These are phyloP conservation scores for Aspergillus sp. DNA, from an alignment of 2,329 filamentous ascomycete species.

Conservation along the genomic window DNA sequence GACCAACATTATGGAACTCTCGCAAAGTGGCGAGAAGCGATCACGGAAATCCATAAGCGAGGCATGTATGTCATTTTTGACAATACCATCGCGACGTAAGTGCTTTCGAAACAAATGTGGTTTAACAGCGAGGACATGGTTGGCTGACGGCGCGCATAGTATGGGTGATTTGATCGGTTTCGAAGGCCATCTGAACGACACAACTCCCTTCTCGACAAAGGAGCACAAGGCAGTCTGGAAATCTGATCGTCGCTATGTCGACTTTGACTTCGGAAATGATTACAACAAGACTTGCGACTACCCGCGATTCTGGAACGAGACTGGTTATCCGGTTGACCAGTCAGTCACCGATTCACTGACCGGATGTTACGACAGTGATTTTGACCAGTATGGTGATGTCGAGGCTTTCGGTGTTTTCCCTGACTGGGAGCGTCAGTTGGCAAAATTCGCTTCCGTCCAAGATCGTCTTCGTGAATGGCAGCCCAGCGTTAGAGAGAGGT, in stretches of 20 bases:
- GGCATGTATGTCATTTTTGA: slow-evolving; percentile 64
- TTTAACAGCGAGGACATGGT: not conserved
- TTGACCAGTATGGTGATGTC: slow-evolving; percentile 61
- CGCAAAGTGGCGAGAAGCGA: slow-evolving; percentile 52
- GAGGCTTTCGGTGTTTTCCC: slow-evolving; percentile 60
- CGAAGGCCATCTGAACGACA: slow-evolving; percentile 55
- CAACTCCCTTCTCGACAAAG: slow-evolving; percentile 50
- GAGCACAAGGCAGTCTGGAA: slow-evolving; percentile 60
- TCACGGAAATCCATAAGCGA: slow-evolving; percentile 56
- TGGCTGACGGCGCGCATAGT: slow-evolving; percentile 2
- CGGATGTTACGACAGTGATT: slow-evolving; percentile 60
- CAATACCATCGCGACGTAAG: slow-evolving; percentile 60
- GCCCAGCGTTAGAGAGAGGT: slow-evolving; percentile 52
- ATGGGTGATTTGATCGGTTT: slow-evolving; percentile 61
- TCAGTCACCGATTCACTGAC: slow-evolving; percentile 44
- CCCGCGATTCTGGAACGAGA: slow-evolving; percentile 59
- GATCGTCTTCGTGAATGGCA: slow-evolving; percentile 63
- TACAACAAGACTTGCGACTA: slow-evolving; percentile 54
- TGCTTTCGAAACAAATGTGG: slow-evolving; percentile 4
- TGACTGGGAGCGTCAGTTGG: slow-evolving; percentile 60
- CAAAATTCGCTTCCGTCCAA: slow-evolving; percentile 64
- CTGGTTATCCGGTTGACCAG: slow-evolving; percentile 47
- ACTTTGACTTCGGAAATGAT: slow-evolving; percentile 53
- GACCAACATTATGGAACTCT: slow-evolving; percentile 61
- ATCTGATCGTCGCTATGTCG: slow-evolving; percentile 49